A percentile compares a stretch with the other conserved stretches of the same genome.
phyloP scores from a whole-genome alignment of 2,329 filamentous ascomycete species.

The Ceratocystis alfenasii region DNA sequence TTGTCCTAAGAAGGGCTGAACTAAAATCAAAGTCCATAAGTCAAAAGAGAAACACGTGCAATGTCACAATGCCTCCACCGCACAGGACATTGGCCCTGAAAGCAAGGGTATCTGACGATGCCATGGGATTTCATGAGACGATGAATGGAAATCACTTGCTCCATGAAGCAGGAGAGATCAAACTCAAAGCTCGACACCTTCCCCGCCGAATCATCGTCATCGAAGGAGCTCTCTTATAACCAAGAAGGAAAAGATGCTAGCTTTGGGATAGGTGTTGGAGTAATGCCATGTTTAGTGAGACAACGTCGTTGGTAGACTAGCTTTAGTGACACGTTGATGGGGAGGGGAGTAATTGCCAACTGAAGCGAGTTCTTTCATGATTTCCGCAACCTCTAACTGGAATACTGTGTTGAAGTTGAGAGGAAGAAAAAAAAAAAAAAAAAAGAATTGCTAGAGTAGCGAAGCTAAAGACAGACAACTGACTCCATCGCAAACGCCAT shows the following conservation, averaged over 20 bases:
- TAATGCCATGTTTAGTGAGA: not conserved
- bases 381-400: not conserved
- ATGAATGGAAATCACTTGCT: slow-evolving; percentile 10
- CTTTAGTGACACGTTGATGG: not conserved
- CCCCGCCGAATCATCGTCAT: slow-evolving; percentile 6
- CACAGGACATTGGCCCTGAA: not conserved
- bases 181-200: not conserved
- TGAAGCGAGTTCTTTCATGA: not conserved
- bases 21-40: not conserved
- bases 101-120: not conserved
- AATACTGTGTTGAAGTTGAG: not conserved
- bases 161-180: slow-evolving; percentile 7
- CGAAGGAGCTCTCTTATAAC: not conserved
- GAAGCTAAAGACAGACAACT: slow-evolving; percentile 2
- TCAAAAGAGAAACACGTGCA: not conserved
- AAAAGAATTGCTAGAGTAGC: not conserved
- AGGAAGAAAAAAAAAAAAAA: not conserved
- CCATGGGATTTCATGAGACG: not conserved
- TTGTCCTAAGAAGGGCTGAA: not conserved
- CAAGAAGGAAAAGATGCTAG: not conserved
- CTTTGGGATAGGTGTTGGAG: not conserved
- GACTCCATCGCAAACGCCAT: not conserved
- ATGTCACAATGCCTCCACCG: not conserved
- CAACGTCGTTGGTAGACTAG: not conserved
- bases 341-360: not conserved